phyloP scores from a whole-genome alignment of 225 moss, liverwort and hornwort genomes.

The Asterella californica region DNA sequence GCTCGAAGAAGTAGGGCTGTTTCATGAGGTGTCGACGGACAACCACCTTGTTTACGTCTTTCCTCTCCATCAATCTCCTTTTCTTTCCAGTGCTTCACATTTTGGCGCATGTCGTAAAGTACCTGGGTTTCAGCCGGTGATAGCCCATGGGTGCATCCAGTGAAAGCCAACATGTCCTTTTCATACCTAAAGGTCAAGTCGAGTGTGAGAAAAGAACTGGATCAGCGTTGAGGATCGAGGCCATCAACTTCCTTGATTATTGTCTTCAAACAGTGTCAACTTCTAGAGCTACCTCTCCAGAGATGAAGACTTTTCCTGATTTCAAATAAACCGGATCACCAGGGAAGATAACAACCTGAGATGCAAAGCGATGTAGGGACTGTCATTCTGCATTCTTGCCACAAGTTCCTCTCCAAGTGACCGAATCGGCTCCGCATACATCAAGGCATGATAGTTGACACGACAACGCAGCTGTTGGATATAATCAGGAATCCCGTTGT shows the following conservation, averaged over 20 bases:
- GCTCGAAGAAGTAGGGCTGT: constrained; percentile 66
- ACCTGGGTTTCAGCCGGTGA: constrained; percentile 56
- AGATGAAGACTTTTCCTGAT: not conserved
- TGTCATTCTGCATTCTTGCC: constrained; percentile 50
- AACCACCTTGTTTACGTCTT: constrained; percentile 78
- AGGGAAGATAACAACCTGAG: constrained; percentile 51
- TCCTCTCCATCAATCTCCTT: constrained; percentile 79
- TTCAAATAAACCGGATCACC: not conserved
- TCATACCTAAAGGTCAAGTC: constrained; percentile 56
- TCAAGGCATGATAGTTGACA: constrained; percentile 71
- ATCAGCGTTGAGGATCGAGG: not conserved
- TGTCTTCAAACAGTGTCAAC: not conserved
- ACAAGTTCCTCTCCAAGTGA: constrained; percentile 52
- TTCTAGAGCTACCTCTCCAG: not conserved
- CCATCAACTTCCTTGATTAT: not conserved
- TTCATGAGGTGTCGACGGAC: constrained; percentile 79
- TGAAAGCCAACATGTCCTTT: constrained; percentile 94
- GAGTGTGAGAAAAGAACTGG: not conserved
- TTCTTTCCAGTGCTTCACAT: constrained; percentile 89
- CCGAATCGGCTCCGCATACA: constrained; percentile 68
- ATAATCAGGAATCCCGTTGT: constrained; percentile 70
- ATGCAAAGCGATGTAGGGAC: constrained; percentile 81
- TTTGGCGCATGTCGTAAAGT: constrained; percentile 67
- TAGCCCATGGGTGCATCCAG: constrained; percentile 80
- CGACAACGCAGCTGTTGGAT: constrained; percentile 79